A percentile compares a stretch with the other conserved stretches of the same genome.
phyloP scores from a whole-genome alignment of 768 basidiomycete species.

The Boletellus ananiceps region DNA sequence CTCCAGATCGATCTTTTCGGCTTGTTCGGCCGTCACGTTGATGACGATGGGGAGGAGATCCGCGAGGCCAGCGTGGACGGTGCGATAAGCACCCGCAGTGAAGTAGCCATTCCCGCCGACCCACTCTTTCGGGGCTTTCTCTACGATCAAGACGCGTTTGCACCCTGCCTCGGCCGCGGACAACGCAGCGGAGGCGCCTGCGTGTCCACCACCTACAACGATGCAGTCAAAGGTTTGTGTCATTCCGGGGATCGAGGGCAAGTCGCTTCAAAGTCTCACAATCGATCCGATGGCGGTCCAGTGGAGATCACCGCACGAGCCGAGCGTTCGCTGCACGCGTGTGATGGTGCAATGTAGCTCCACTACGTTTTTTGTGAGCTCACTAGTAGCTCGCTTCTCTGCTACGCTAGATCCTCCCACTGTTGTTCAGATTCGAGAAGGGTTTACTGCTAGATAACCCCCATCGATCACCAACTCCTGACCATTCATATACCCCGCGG shows the following conservation, averaged over 20 bases:
- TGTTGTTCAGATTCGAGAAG: slow-evolving; percentile 39
- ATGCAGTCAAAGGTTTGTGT: slow-evolving; percentile 45
- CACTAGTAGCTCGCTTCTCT: no score
- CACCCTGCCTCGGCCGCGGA: slow-evolving; percentile 58
- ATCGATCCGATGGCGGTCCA: no score
- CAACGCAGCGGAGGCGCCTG: slow-evolving; percentile 62
- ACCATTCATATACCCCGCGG: slow-evolving; percentile 71
- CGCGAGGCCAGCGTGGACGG: slow-evolving; percentile 54
- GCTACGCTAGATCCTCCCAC: background rate
- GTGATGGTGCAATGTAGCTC: no score
- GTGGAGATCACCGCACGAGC: no score
- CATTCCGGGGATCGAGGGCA: slow-evolving; percentile 5
- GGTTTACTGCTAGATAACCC: slow-evolving; percentile 70
- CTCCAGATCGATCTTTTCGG: slow-evolving; percentile 48
- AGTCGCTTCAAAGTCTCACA: background rate
- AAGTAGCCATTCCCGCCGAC: slow-evolving; percentile 70
- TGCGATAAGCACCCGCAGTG: slow-evolving; percentile 66
- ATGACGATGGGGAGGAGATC: slow-evolving; percentile 55
- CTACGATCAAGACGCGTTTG: slow-evolving; percentile 55
- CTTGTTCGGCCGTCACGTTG: slow-evolving; percentile 42
- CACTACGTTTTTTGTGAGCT: no score
- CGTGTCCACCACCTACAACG: slow-evolving; percentile 63
- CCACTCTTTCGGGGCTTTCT: slow-evolving; percentile 63
- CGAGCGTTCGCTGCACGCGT: no score
- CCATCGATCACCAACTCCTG: slow-evolving; percentile 79